Evolutionary conservation across 768 basidiomycete genomes (phyloP).

Genomic region (Agrocybe chaxingu): DNA sequence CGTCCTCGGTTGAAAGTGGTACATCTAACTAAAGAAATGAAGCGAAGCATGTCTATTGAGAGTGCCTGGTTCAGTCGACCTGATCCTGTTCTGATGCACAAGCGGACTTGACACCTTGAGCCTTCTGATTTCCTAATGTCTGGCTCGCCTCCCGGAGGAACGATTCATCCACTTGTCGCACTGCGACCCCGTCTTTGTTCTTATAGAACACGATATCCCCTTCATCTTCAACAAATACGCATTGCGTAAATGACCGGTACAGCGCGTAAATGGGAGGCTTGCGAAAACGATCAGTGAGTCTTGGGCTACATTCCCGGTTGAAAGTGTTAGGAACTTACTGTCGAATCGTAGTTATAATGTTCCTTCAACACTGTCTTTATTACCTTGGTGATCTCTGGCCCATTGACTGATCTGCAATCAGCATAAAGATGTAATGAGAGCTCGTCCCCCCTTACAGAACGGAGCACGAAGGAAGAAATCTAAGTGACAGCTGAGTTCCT

Average conservation of each 20-base stretch:
- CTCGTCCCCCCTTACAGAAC: conserved; percentile 37
- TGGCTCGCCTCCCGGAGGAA: conserved; percentile 12
- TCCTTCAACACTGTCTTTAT: conserved; percentile 44
- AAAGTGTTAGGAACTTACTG: conserved; percentile 25
- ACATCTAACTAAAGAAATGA: too few relatives aligned
- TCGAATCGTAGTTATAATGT: conserved; percentile 56
- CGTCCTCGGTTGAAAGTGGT: too few relatives aligned
- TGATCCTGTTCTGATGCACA: too few relatives aligned
- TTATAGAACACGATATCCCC: conserved; percentile 54
- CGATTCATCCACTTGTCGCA: conserved; percentile 20
- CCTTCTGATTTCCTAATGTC: too few relatives aligned
- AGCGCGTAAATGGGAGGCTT: conserved; percentile 44
- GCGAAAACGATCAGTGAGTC: too few relatives aligned
- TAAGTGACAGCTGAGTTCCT: neutral
- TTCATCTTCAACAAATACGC: conserved; percentile 54
- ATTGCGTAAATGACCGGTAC: conserved; percentile 53
- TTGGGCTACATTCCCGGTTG: too few relatives aligned
- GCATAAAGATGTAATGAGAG: conserved; percentile 22
- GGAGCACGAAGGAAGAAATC: conserved; percentile 50
- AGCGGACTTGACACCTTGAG: too few relatives aligned
- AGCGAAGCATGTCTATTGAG: too few relatives aligned
- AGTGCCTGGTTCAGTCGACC: too few relatives aligned
- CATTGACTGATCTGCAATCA: conserved; percentile 33
- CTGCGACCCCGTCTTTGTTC: conserved; percentile 41
- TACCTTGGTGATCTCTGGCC: conserved; percentile 48